These are phyloP conservation scores for Debaryomyces hansenii DNA, from an alignment of 805 yeast species.

Conservation along the genomic window DNA sequence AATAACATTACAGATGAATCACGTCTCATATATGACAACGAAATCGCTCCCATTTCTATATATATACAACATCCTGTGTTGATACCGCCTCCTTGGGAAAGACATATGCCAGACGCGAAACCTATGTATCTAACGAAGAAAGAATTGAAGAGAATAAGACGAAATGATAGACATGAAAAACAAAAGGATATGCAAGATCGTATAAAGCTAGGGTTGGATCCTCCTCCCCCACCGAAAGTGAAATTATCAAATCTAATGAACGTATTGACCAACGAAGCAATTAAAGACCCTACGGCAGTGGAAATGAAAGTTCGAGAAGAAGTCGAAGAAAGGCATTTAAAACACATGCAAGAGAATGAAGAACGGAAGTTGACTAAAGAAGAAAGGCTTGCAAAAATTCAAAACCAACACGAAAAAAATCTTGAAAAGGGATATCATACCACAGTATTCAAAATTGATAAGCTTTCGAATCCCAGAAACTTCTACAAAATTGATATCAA, in stretches of 20 bases:
- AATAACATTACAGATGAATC: slow-evolving; percentile 27
- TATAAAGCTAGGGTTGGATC: slow-evolving; percentile 75
- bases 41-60: slow-evolving; percentile 54
- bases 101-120: slow-evolving; percentile 36
- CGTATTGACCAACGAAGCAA: slow-evolving; percentile 81
- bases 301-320: slow-evolving; percentile 72
- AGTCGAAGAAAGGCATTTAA: slow-evolving; percentile 56
- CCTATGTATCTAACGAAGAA: slow-evolving; percentile 68
- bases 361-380: slow-evolving; percentile 63
- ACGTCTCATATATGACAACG: slow-evolving; percentile 33
- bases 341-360: slow-evolving; percentile 63
- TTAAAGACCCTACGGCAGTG: slow-evolving; percentile 84
- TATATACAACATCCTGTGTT: slow-evolving; percentile 85
- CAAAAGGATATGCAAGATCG: slow-evolving; percentile 75
- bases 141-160: slow-evolving; percentile 72
- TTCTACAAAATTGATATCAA: slow-evolving; percentile 74
- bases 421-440: slow-evolving; percentile 51
- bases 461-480: slow-evolving; percentile 63
- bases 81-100: slow-evolving; percentile 57
- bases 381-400: slow-evolving; percentile 50
- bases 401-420: slow-evolving; percentile 47
- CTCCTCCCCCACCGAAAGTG: slow-evolving; percentile 89
- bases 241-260: slow-evolving; percentile 82
- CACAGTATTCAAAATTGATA: slow-evolving; percentile 58
- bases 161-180: slow-evolving; percentile 61